Percentiles rank a stretch among this genome's conserved stretches.
phyloP scores from a whole-genome alignment of 768 basidiomycete genomes.

The Stropharia rugosoannulata region DNA sequence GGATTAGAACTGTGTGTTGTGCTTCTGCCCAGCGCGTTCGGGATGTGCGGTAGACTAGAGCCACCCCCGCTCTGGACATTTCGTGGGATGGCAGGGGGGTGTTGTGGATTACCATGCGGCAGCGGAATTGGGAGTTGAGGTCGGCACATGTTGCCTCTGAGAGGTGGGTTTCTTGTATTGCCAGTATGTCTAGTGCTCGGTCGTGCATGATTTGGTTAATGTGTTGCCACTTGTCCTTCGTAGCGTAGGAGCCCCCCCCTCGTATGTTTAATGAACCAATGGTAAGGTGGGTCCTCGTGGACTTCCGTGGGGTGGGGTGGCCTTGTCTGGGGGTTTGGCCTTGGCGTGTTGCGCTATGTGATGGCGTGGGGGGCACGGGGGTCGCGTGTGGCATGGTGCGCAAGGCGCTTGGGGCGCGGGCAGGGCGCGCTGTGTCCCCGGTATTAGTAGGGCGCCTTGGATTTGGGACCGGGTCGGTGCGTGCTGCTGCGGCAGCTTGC shows the following conservation, averaged over 20 bases:
- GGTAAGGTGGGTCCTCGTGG: neutral
- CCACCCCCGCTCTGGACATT: constrained; percentile 29
- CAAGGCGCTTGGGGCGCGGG: no score
- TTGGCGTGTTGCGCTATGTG: no score
- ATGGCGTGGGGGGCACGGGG: no score
- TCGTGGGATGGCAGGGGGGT: constrained; percentile 12
- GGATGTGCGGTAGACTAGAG: constrained; percentile 32
- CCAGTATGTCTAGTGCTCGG: constrained; percentile 22
- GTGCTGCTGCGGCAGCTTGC: no score
- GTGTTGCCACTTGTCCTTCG: constrained; percentile 15
- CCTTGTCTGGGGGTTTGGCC: no score
- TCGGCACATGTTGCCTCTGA: constrained; percentile 5
- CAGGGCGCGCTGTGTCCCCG: no score
- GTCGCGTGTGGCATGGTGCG: no score
- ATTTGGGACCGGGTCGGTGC: no score
- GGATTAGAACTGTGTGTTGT: constrained; percentile 14
- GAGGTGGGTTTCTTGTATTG: constrained; percentile 29
- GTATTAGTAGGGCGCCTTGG: no score
- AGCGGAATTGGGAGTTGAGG: neutral
- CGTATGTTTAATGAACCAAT: constrained; percentile 20
- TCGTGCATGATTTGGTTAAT: constrained; percentile 19
- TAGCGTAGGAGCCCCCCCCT: constrained; percentile 9
- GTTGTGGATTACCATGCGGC: constrained; percentile 12
- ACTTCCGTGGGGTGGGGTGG: no score
- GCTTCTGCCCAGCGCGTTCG: constrained; percentile 15